Conservation (phyloP, 768 basidiomycete genomes). For the Chalciporus chontae region DNA sequence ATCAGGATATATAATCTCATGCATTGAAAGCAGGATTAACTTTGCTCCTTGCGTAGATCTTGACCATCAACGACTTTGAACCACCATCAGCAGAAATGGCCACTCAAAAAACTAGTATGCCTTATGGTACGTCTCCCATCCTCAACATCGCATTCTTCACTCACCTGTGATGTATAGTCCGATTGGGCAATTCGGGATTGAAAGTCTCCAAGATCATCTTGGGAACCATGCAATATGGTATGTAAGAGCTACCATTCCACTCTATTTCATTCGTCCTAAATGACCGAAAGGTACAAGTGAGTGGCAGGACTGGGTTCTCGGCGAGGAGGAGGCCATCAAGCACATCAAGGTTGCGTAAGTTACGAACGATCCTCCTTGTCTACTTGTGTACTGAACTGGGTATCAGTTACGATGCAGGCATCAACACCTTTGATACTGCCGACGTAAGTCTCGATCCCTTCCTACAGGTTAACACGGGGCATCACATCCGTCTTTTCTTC, state of each 20-base stretch:
- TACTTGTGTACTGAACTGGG: neutral
- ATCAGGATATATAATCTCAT: slow-evolving; percentile 2
- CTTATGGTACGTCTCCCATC: slow-evolving; percentile 10
- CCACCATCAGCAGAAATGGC: slow-evolving; percentile 3
- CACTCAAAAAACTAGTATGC: slow-evolving; percentile 11
- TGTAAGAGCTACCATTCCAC: slow-evolving; percentile 7
- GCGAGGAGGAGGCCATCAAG: slow-evolving; percentile 37
- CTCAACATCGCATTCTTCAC: neutral
- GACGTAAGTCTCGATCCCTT: slow-evolving; percentile 7
- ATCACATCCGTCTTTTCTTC: neutral
- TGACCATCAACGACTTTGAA: neutral
- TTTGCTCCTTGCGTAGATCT: neutral
- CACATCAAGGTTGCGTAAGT: slow-evolving; percentile 42
- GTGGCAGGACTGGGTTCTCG: slow-evolving; percentile 47
- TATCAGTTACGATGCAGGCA: slow-evolving; percentile 21
- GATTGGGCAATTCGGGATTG: slow-evolving; percentile 42
- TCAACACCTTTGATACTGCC: slow-evolving; percentile 19
- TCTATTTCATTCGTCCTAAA: neutral
- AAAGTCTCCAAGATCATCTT: slow-evolving; percentile 45
- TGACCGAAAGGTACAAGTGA: slow-evolving; percentile 18
- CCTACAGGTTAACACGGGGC: neutral
- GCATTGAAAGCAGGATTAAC: neutral
- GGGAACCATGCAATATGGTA: slow-evolving; percentile 39
- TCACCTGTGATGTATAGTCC: slow-evolving; percentile 18
- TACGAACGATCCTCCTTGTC: neutral